Conservation (phyloP, 768 basidiomycete species). For the Tephrocybe rancida region DNA sequence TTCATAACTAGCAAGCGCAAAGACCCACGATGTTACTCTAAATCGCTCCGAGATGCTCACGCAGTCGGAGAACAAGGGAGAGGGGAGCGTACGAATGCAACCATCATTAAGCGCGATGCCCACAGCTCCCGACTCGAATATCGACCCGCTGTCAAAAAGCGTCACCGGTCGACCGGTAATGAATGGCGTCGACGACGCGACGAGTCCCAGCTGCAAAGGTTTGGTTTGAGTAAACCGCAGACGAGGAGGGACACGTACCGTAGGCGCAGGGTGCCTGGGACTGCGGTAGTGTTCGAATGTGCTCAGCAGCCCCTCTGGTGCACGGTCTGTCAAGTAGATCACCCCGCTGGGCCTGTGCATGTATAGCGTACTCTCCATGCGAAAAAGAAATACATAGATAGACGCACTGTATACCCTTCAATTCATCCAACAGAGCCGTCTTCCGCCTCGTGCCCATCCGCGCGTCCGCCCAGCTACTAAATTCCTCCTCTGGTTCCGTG, state of each 20-base stretch:
- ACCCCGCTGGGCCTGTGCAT: slow-evolving; percentile 32
- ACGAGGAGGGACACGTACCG: slow-evolving; percentile 54
- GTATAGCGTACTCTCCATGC: neutral
- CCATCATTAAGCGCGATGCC: slow-evolving; percentile 63
- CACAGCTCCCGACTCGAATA: slow-evolving; percentile 68
- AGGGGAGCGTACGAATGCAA: neutral
- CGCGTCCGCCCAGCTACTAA: slow-evolving; percentile 51
- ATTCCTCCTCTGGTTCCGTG: slow-evolving; percentile 8
- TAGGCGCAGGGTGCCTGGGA: slow-evolving; percentile 48
- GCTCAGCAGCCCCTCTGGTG: slow-evolving; percentile 57
- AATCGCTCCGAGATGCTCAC: slow-evolving; percentile 49
- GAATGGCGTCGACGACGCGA: slow-evolving; percentile 79
- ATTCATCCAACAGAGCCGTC: slow-evolving; percentile 35
- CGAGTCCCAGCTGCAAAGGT: slow-evolving; percentile 61
- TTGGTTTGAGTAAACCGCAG: neutral
- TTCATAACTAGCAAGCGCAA: no score
- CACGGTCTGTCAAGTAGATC: slow-evolving; percentile 58
- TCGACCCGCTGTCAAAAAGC: slow-evolving; percentile 56
- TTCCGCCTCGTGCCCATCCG: slow-evolving; percentile 39
- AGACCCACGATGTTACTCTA: no score
- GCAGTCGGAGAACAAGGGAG: slow-evolving; percentile 41
- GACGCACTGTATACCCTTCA: slow-evolving; percentile 40
- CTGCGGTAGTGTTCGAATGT: slow-evolving; percentile 41
- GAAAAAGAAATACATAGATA: neutral
- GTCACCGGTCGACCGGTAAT: slow-evolving; percentile 76